A percentile compares a stretch with the other conserved stretches of the same genome.
These are phyloP conservation scores for Perilla frutescens DNA, from an alignment of 257 asterid genomes.

Conservation along the genomic window DNA sequence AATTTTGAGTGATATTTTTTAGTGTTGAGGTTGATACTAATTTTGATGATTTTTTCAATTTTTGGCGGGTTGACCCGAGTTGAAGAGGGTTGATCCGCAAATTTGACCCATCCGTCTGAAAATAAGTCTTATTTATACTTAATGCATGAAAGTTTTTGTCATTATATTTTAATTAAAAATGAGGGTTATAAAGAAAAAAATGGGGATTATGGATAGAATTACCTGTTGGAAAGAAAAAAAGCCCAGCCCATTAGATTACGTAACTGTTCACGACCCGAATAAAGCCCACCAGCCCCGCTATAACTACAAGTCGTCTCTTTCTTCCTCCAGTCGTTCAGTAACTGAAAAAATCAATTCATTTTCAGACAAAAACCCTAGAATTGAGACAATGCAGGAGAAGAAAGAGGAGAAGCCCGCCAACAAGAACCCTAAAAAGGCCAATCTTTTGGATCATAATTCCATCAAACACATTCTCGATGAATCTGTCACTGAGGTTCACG, in stretches of 20 bases:
- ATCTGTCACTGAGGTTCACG: constrained; percentile 75
- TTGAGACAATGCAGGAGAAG: constrained; percentile 37
- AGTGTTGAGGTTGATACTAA: too few species aligned
- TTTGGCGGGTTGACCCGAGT: too few species aligned
- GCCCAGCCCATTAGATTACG: constrained; percentile 1
- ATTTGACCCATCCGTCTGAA: too few species aligned
- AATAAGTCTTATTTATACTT: too few species aligned
- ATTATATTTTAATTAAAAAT: too few species aligned
- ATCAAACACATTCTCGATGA: constrained; percentile 89
- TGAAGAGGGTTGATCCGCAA: too few species aligned
- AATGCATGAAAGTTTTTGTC: too few species aligned
- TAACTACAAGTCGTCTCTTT: constrained; percentile 1
- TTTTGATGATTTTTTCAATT: too few species aligned
- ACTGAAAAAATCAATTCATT: constrained; percentile 27
- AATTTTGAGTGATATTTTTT: too few species aligned
- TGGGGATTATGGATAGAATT: too few species aligned
- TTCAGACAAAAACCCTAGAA: constrained; percentile 54
- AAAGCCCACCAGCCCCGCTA: constrained; percentile 25
- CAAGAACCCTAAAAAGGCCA: constrained; percentile 63
- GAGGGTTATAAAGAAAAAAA: too few species aligned
- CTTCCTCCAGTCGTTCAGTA: constrained; percentile 32
- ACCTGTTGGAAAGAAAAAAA: not conserved
- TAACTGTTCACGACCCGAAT: constrained; percentile 2
- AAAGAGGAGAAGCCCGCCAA: constrained; percentile 46
- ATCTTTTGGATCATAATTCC: constrained; percentile 85